A percentile compares a stretch with the other conserved stretches of the same genome.
Evolutionary conservation across 2,329 filamentous ascomycete genomes (phyloP).

Genomic region (Alternaria postmessia): DNA sequence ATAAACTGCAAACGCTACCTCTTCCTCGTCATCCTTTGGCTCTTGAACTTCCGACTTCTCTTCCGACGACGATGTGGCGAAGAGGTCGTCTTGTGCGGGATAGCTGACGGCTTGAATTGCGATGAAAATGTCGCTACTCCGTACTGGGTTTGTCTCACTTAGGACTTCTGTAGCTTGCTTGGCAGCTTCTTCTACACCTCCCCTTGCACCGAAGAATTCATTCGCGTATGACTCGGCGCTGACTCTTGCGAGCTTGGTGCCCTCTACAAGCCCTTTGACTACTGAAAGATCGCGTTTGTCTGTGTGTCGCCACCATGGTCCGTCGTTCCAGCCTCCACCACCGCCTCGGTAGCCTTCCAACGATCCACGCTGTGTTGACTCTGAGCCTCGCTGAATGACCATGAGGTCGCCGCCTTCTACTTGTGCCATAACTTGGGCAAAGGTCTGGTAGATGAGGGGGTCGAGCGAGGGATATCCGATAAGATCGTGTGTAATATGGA

Average conservation of each 20-base stretch:
- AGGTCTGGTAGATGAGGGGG: slow-evolving; percentile 88
- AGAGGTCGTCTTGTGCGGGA: slow-evolving; percentile 70
- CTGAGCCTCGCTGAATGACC: slow-evolving; percentile 91
- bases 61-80: slow-evolving; percentile 64
- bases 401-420: slow-evolving; percentile 96
- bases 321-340: slow-evolving; percentile 82
- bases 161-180: slow-evolving; percentile 80
- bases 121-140: slow-evolving; percentile 93
- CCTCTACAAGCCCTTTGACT: slow-evolving; percentile 82
- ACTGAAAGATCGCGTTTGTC: slow-evolving; percentile 77
- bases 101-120: slow-evolving; percentile 87
- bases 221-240: slow-evolving; percentile 86
- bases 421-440: slow-evolving; percentile 97
- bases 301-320: slow-evolving; percentile 90
- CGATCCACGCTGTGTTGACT: slow-evolving; percentile 74
- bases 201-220: slow-evolving; percentile 81
- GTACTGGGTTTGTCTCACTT: slow-evolving; percentile 85
- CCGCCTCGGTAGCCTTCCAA: slow-evolving; percentile 66
- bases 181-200: slow-evolving; percentile 82
- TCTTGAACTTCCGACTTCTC: slow-evolving; percentile 63
- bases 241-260: slow-evolving; percentile 88
- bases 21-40: slow-evolving; percentile 67
- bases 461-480: slow-evolving; percentile 94
- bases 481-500: slow-evolving; percentile 96
- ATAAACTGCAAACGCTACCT: slow-evolving; percentile 78